Evolutionary conservation across 2,329 filamentous ascomycete genomes (phyloP), one percentile per base, ranked within the genome.

Genomic region (Periglandula ipomoeae): DNA sequence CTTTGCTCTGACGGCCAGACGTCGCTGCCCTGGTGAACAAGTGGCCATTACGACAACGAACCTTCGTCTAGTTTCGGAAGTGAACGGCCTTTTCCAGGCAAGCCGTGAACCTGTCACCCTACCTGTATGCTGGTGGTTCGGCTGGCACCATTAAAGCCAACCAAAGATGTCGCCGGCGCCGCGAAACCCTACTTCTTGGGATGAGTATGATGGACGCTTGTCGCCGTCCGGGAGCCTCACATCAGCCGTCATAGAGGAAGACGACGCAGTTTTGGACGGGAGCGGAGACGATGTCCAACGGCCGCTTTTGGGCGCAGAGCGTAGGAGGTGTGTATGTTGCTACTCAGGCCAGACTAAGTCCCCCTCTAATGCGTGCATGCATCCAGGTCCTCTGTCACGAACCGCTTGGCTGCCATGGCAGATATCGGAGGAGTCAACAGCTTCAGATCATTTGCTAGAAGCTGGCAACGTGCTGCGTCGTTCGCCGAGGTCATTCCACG

Each of bases 391-490:
- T 84, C 80, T 6, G 70, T 79, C 35, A 76, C 74, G 27, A 72
- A 77, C 53, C 73, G 74, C 30, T 65, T 87, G 32, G 68, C 76
- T 23, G 71, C 74, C 47, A 63, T 84, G 47, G 73, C 77, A 56
- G 83, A 95, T 52, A 84, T 87, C 43, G 93, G 91, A 55, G 91
- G 91, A 45, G 85, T 90, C 52, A 97, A 97, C 72, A 94, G 87
- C 66, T 86, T 97, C 59, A 85, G 93, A 61, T 95, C 90, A 60
- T 97, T 97, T 63, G 87, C 90, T 40, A 81, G 86, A 52, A 95
- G 88, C 58, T 95, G 89, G 86, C 88, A 91, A 67, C 83, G 91
- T 63, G 91, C 91, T 34, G 89, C 89, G 23, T 84, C 78, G 50
- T 97, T 97, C 66, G 79, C 82, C 54, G 90, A 96, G 65, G 87